A percentile compares a stretch with the other conserved stretches of the same genome.
Evolutionary conservation across 2,329 filamentous ascomycete genomes (phyloP).

Genomic region (Neonectria hederae): DNA sequence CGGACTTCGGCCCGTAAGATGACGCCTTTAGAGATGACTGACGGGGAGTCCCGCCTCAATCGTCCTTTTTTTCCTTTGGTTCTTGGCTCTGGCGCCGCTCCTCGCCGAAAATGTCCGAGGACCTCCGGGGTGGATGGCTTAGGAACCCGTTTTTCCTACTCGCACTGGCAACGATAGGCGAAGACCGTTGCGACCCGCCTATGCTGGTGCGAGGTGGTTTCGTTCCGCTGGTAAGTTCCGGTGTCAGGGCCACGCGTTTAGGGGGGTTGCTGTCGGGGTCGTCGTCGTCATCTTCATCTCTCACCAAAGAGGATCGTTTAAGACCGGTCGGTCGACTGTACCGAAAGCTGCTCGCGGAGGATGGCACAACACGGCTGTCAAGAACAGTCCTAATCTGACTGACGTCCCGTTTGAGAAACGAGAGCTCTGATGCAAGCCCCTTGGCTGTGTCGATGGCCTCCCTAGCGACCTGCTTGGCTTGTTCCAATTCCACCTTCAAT

Average conservation of each 20-base stretch:
- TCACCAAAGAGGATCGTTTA: conserved; percentile 29
- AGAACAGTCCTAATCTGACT: conserved; percentile 44
- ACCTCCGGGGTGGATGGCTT: conserved; percentile 16
- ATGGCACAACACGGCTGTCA: conserved; percentile 34
- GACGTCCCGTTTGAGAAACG: conserved; percentile 47
- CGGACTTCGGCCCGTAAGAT: conserved; percentile 48
- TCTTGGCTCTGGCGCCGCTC: neutral
- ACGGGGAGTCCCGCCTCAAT: neutral
- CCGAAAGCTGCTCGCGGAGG: conserved; percentile 19
- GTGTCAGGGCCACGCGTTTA: conserved; percentile 40
- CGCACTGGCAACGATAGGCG: conserved; percentile 25
- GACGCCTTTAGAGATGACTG: neutral
- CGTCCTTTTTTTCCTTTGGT: neutral
- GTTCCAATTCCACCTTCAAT: conserved; percentile 34
- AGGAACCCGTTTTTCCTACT: conserved; percentile 15
- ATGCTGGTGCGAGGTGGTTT: conserved; percentile 19
- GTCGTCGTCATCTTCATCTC: conserved; percentile 27
- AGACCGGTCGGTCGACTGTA: conserved; percentile 27
- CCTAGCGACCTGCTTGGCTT: conserved; percentile 37
- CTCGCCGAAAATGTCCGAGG: conserved; percentile 15
- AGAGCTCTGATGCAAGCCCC: conserved; percentile 45
- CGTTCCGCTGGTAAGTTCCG: conserved; percentile 30
- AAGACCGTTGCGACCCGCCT: conserved; percentile 29
- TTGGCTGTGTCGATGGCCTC: conserved; percentile 38
- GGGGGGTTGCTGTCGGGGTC: conserved; percentile 26